These are phyloP conservation scores for Talaromyces thailandensis DNA, from an alignment of 495 filamentous ascomycete species.

Conservation along the genomic window DNA sequence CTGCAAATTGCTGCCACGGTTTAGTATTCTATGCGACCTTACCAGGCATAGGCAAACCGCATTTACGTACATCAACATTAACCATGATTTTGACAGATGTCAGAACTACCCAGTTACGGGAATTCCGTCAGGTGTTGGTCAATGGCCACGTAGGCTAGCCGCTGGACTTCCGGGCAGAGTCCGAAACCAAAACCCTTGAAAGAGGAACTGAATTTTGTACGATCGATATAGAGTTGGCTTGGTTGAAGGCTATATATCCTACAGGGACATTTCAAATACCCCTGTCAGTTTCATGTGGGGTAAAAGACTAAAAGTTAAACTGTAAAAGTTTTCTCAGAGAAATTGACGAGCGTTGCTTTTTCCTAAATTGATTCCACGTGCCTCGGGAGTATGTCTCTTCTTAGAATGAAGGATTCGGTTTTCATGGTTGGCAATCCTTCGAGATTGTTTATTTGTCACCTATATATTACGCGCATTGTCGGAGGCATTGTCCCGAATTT, in stretches of 20 bases:
- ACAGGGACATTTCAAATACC: too few species aligned
- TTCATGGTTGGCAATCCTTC: neutral
- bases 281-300: too few species aligned
- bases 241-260: too few species aligned
- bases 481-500: neutral
- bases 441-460: neutral
- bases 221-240: too few species aligned
- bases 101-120: neutral
- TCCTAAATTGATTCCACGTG: neutral
- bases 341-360: too few species aligned
- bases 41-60: neutral
- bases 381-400: neutral
- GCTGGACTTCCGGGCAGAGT: too few species aligned
- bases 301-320: too few species aligned
- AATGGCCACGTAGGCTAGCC: too few species aligned
- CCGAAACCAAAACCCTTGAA: too few species aligned
- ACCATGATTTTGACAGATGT: neutral
- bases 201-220: too few species aligned
- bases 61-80: neutral
- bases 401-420: neutral
- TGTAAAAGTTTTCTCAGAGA: too few species aligned
- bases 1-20: neutral
- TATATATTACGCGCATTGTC: neutral
- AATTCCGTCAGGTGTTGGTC: too few species aligned
- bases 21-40: neutral